A percentile compares a stretch with the other conserved stretches of the same genome.
Evolutionary conservation across 805 yeast genomes (phyloP).

Genomic region (Candida maris): DNA sequence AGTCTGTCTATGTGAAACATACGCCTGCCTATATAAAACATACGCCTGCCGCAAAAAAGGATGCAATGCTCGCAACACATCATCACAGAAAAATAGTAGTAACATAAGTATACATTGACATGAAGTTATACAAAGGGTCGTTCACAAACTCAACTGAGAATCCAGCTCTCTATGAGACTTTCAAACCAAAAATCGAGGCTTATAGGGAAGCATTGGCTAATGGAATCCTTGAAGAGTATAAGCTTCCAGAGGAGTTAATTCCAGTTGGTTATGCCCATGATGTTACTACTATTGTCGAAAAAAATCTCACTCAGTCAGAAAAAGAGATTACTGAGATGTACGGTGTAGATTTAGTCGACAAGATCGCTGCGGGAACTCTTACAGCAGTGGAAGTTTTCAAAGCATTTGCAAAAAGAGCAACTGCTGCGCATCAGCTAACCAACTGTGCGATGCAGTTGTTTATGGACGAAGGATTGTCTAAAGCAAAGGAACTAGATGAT

Average conservation of each 20-base stretch:
- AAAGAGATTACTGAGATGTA: slow-evolving; percentile 41
- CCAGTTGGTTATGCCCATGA: slow-evolving; percentile 18
- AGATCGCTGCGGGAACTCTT: slow-evolving; percentile 37
- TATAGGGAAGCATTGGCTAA: slow-evolving; percentile 27
- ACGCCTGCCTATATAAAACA: too few relatives aligned
- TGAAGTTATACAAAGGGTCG: too few relatives aligned
- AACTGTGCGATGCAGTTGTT: slow-evolving; percentile 47
- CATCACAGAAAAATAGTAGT: too few relatives aligned
- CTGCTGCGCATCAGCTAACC: slow-evolving; percentile 46
- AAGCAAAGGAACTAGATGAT: slow-evolving; percentile 52
- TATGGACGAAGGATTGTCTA: slow-evolving; percentile 43
- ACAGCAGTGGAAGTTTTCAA: slow-evolving; percentile 40
- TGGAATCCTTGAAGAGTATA: slow-evolving; percentile 26
- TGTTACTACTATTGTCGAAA: slow-evolving; percentile 29
- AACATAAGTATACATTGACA: too few relatives aligned
- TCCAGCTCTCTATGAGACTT: slow-evolving; percentile 21
- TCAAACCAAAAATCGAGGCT: slow-evolving; percentile 33
- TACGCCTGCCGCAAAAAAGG: too few relatives aligned
- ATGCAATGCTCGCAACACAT: too few relatives aligned
- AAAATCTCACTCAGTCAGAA: slow-evolving; percentile 35
- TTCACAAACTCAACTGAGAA: slow-evolving; percentile 18
- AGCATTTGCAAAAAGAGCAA: slow-evolving; percentile 47
- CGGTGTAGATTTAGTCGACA: slow-evolving; percentile 30
- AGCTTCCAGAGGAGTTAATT: slow-evolving; percentile 18
- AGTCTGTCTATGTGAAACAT: too few relatives aligned